These are phyloP conservation scores for Leccinum variicolor DNA, from an alignment of 768 basidiomycete genomes.

Conservation along the genomic window DNA sequence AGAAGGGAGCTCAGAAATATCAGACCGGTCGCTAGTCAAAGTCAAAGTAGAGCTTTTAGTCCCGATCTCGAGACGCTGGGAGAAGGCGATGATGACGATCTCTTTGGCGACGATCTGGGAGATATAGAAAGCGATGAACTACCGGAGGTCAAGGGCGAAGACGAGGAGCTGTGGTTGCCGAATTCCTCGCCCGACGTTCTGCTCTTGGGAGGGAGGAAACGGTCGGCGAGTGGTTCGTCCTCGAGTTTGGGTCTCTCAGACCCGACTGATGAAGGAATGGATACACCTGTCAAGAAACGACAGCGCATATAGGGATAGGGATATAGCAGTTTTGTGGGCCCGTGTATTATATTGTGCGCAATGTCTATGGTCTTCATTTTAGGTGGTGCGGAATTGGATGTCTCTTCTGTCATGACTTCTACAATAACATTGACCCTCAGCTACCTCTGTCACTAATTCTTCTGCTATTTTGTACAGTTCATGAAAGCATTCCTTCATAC, in stretches of 20 bases:
- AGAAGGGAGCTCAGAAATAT: slow-evolving; percentile 6
- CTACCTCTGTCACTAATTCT: no score
- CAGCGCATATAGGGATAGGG: slow-evolving; percentile 7
- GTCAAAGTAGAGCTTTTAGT: slow-evolving; percentile 6
- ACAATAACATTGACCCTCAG: no score
- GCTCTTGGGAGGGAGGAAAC: slow-evolving; percentile 29
- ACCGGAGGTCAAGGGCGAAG: slow-evolving; percentile 17
- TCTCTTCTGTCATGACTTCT: no score
- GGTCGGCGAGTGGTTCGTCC: slow-evolving; percentile 23
- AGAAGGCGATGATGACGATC: not conserved
- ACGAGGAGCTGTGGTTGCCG: slow-evolving; percentile 42
- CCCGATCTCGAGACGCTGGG: not conserved
- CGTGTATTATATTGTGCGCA: not conserved
- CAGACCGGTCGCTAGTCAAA: slow-evolving; percentile 7
- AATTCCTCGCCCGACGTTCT: slow-evolving; percentile 41
- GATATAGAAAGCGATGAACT: slow-evolving; percentile 7
- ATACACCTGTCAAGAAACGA: slow-evolving; percentile 29
- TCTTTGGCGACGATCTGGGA: not conserved
- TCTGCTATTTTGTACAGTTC: no score
- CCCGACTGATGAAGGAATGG: slow-evolving; percentile 6
- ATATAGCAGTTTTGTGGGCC: not conserved
- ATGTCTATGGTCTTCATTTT: not conserved
- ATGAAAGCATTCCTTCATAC: no score
- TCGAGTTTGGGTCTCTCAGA: slow-evolving; percentile 23
- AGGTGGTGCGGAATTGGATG: no score